These are phyloP conservation scores for Aspergillus olivimuriae DNA, from an alignment of 495 filamentous ascomycete species.

Conservation along the genomic window DNA sequence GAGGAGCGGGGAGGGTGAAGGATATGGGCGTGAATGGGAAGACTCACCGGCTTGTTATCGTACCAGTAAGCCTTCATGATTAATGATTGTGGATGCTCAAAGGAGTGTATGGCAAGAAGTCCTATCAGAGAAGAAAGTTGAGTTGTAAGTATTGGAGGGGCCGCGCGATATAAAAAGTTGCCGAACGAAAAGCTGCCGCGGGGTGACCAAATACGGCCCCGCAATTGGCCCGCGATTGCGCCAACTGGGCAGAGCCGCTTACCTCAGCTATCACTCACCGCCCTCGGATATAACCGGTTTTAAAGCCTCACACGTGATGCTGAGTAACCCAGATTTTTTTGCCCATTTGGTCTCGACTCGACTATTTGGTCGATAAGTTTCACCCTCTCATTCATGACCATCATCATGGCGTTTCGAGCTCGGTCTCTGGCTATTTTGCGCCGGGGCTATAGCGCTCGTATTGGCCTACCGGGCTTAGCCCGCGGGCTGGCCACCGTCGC, in stretches of 20 bases:
- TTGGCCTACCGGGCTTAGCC: conserved; percentile 11
- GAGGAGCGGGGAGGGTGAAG: conserved; percentile 8
- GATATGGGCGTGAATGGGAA: background rate
- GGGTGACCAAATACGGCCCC: conserved; percentile 43
- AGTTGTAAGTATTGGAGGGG: background rate
- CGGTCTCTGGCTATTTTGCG: conserved; percentile 24
- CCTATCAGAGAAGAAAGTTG: background rate
- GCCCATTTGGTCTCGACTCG: background rate
- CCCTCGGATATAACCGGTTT: conserved; percentile 19
- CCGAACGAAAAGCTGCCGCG: conserved; percentile 32
- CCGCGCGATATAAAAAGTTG: conserved; percentile 1
- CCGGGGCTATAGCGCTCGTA: conserved; percentile 24
- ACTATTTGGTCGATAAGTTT: background rate
- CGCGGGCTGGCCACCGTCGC: conserved; percentile 45
- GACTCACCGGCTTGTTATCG: conserved; percentile 67
- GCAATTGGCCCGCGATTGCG: conserved; percentile 33
- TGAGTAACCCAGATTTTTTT: background rate
- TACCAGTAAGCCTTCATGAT: conserved; percentile 80
- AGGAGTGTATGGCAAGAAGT: background rate
- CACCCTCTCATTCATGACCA: background rate
- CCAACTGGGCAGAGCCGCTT: conserved; percentile 14
- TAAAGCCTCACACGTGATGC: conserved; percentile 11
- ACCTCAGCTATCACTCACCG: conserved; percentile 18
- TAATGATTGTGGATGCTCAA: conserved; percentile 12
- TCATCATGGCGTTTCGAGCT: conserved; percentile 32